Evolutionary conservation across 768 basidiomycete genomes (phyloP).

Genomic region (Royoungia palumana): DNA sequence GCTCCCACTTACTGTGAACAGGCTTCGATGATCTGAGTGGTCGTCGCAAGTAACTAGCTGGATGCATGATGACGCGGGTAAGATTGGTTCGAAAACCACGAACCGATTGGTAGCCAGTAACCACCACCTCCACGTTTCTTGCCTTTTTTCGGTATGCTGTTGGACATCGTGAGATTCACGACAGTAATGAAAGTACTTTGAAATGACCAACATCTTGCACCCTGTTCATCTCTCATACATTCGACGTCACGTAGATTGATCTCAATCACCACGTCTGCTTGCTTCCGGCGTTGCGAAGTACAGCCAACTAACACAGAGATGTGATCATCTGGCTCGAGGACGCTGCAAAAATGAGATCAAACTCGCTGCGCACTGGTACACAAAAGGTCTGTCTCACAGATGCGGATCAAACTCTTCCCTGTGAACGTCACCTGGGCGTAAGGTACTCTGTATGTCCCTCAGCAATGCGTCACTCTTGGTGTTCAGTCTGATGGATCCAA

Average conservation of each 20-base stretch:
- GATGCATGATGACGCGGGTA: background rate
- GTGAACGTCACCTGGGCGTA: background rate
- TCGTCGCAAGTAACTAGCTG: conserved; percentile 9
- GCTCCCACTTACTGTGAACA: conserved; percentile 2
- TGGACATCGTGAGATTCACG: background rate
- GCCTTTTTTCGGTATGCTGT: conserved; percentile 9
- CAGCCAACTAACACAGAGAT: conserved; percentile 1
- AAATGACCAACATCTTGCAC: conserved; percentile 6
- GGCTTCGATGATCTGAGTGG: conserved; percentile 2
- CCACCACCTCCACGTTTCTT: conserved; percentile 10
- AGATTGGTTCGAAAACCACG: background rate
- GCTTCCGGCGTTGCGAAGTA: background rate
- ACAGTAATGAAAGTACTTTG: background rate
- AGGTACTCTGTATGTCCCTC: background rate
- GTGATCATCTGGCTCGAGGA: background rate
- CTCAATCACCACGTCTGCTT: background rate
- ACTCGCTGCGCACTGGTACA: background rate
- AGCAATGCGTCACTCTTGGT: background rate
- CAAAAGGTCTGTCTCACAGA: conserved; percentile 1
- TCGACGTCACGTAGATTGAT: conserved; percentile 4
- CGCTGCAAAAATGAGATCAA: conserved; percentile 2
- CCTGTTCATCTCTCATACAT: background rate
- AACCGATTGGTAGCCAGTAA: conserved; percentile 3
- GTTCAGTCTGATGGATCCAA: conserved; percentile 1
- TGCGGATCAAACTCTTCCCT: background rate